A percentile compares a stretch with the other conserved stretches of the same genome.
Evolutionary conservation across 768 basidiomycete genomes (phyloP).

Genomic region (Auriscalpium orientale): DNA sequence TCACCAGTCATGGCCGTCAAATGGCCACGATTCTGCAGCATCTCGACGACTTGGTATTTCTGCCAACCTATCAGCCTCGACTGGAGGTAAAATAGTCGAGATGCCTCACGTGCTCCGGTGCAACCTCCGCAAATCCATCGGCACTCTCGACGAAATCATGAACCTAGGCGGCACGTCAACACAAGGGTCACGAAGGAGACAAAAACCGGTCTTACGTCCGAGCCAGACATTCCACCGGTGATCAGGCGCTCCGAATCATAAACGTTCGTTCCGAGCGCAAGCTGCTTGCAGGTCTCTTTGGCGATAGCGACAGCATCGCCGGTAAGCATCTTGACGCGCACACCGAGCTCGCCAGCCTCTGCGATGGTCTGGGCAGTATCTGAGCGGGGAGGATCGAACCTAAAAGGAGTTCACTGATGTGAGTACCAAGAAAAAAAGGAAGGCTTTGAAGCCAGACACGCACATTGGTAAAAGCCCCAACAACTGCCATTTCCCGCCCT

Average conservation of each 20-base stretch:
- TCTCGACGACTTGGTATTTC: slow-evolving; percentile 28
- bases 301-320: slow-evolving; percentile 44
- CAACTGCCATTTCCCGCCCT: slow-evolving; percentile 34
- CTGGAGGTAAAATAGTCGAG: neutral
- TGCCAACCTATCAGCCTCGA: neutral
- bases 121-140: slow-evolving; percentile 45
- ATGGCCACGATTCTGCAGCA: slow-evolving; percentile 34
- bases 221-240: slow-evolving; percentile 34
- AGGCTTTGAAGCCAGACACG: neutral
- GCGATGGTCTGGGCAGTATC: slow-evolving; percentile 39
- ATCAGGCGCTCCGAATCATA: slow-evolving; percentile 40
- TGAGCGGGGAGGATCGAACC: slow-evolving; percentile 39
- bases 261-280: slow-evolving; percentile 37
- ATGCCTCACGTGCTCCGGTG: slow-evolving; percentile 35
- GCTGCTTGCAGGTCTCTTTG: slow-evolving; percentile 38
- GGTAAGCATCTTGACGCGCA: slow-evolving; percentile 44
- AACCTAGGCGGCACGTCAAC: slow-evolving; percentile 13
- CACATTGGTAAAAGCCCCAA: slow-evolving; percentile 30
- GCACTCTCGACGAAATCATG: slow-evolving; percentile 40
- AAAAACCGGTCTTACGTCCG: slow-evolving; percentile 18
- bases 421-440: neutral
- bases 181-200: neutral
- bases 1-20: slow-evolving; percentile 39
- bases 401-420: slow-evolving; percentile 17
- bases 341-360: slow-evolving; percentile 35